These are phyloP conservation scores for Solioccasus polychromus DNA, from an alignment of 768 basidiomycete species.

Conservation along the genomic window DNA sequence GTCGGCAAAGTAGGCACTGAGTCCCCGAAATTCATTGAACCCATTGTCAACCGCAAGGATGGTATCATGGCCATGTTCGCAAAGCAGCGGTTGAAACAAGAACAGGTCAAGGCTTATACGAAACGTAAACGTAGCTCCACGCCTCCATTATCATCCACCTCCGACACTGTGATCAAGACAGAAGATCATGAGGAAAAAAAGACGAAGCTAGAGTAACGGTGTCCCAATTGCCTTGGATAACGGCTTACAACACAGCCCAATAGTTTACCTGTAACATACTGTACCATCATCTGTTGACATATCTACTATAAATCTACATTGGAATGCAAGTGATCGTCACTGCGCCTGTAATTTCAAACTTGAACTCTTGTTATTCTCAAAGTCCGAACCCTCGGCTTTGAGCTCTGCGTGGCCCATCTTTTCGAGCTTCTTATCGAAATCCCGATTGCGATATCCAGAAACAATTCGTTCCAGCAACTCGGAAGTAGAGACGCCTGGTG, in stretches of 20 bases:
- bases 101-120: slow-evolving; percentile 9
- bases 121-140: slow-evolving; percentile 31
- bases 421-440: slow-evolving; percentile 85
- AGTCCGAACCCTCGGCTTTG: slow-evolving; percentile 49
- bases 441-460: slow-evolving; percentile 74
- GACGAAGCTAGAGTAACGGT: slow-evolving; percentile 12
- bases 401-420: slow-evolving; percentile 83
- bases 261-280: slow-evolving; percentile 12
- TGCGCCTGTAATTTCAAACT: background rate
- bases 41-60: slow-evolving; percentile 74
- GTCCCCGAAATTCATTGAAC: slow-evolving; percentile 78
- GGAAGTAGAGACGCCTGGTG: slow-evolving; percentile 92
- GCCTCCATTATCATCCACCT: background rate
- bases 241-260: background rate
- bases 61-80: slow-evolving; percentile 84
- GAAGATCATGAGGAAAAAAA: slow-evolving; percentile 22
- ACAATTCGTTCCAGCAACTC: slow-evolving; percentile 92
- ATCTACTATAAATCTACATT: background rate
- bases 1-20: slow-evolving; percentile 89
- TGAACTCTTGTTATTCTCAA: slow-evolving; percentile 15
- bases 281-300: slow-evolving; percentile 1
- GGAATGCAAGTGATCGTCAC: background rate
- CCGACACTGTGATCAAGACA: background rate
- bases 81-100: slow-evolving; percentile 45
- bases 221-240: no score